Percentiles rank a stretch among this genome's conserved stretches.
These are phyloP conservation scores for Oryza brachyantha DNA, from an alignment of 176 grass and related monocot genomes.

Conservation along the genomic window DNA sequence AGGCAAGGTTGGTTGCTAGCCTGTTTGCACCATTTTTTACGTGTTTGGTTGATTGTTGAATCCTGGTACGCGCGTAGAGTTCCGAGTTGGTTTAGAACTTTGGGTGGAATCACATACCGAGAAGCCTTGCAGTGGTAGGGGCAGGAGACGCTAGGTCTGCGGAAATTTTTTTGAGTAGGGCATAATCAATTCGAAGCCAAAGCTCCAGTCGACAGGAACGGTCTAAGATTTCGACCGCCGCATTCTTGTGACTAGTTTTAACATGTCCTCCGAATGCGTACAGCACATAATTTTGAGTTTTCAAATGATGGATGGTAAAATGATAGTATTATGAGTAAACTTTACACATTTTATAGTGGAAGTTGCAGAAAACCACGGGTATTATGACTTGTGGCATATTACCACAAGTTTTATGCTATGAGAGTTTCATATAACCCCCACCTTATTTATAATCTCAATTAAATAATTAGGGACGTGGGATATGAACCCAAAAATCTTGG, in stretches of 20 bases:
- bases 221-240: neutral
- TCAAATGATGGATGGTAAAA: neutral
- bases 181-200: neutral
- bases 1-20: conserved; percentile 53
- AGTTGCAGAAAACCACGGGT: no score
- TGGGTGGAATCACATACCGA: no score
- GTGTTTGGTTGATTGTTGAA: neutral
- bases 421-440: no score
- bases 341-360: no score
- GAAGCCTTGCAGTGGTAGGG: neutral
- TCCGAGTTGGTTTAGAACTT: no score
- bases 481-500: no score
- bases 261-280: neutral
- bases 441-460: neutral
- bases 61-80: no score
- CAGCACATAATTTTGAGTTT: neutral
- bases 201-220: neutral
- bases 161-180: no score
- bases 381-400: no score
- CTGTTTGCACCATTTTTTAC: neutral
- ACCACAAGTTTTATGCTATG: no score
- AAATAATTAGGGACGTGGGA: no score
- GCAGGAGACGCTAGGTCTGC: neutral
- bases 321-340: no score
- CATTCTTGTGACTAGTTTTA: neutral